Conservation (phyloP, 192 early-diverging fungal genomes). For the Backusella psychrophila region DNA sequence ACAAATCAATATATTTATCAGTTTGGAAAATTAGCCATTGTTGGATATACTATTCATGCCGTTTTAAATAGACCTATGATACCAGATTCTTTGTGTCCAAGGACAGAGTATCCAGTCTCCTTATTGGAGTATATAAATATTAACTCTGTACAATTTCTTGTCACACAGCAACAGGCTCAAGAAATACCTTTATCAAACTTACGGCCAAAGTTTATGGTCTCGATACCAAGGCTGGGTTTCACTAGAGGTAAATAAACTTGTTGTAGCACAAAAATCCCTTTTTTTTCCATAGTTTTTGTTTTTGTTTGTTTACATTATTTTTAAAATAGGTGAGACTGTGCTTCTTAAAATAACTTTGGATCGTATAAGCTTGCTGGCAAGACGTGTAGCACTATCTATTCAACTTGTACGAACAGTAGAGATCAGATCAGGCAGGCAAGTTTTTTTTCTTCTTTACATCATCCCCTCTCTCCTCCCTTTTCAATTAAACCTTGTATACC, state of each 20-base stretch:
- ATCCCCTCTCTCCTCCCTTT: background rate
- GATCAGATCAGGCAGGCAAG: slow-evolving; percentile 13
- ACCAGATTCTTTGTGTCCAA: slow-evolving; percentile 25
- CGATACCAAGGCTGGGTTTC: slow-evolving; percentile 28
- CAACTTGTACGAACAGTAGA: slow-evolving; percentile 23
- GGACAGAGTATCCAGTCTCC: slow-evolving; percentile 20
- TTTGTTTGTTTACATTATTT: background rate
- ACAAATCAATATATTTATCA: background rate
- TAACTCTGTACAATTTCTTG: background rate
- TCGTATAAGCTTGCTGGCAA: slow-evolving; percentile 10
- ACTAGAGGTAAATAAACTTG: slow-evolving; percentile 31
- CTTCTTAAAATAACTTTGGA: slow-evolving; percentile 1
- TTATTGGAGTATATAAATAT: slow-evolving; percentile 39
- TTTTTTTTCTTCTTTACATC: background rate
- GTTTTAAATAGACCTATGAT: slow-evolving; percentile 27
- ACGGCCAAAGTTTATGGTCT: slow-evolving; percentile 1
- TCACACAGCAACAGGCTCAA: slow-evolving; percentile 7
- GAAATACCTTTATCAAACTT: slow-evolving; percentile 10
- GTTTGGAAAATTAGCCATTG: slow-evolving; percentile 26
- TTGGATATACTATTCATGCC: slow-evolving; percentile 28
- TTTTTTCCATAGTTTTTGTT: background rate
- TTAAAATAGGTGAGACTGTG: slow-evolving; percentile 9
- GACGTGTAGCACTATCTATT: slow-evolving; percentile 12
- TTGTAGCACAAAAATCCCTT: background rate
- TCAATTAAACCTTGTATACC: background rate